Conservation (phyloP, 768 basidiomycete genomes). For the Leccinellum luteum region DNA sequence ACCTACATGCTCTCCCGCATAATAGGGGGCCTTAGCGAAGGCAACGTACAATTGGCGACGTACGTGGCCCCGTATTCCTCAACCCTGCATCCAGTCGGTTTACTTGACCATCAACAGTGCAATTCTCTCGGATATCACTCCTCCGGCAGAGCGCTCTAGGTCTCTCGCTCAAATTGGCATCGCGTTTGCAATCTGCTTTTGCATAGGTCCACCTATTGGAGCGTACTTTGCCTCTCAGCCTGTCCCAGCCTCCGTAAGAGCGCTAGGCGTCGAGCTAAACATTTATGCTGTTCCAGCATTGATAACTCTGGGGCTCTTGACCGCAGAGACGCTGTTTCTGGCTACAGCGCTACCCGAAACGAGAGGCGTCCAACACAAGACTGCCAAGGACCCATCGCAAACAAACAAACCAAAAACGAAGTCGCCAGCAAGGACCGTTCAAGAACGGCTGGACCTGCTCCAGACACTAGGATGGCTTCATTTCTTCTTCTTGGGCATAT, state of each 20-base stretch:
- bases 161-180: constrained; percentile 92
- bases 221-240: constrained; percentile 94
- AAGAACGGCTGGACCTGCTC: constrained; percentile 57
- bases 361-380: constrained; percentile 41
- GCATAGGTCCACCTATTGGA: constrained; percentile 89
- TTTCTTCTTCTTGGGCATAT: constrained; percentile 82
- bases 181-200: constrained; percentile 95
- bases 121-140: constrained; percentile 89
- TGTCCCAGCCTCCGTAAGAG: constrained; percentile 54
- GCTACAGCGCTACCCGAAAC: constrained; percentile 82
- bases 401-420: constrained; percentile 17
- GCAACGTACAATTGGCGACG: constrained; percentile 97
- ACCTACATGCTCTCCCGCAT: constrained; percentile 88
- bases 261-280: constrained; percentile 68
- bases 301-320: constrained; percentile 74
- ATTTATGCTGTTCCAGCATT: constrained; percentile 89
- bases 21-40: constrained; percentile 92
- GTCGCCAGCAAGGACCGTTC: constrained; percentile 21
- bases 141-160: constrained; percentile 74
- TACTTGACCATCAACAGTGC: constrained; percentile 51
- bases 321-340: constrained; percentile 79
- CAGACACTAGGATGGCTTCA: constrained; percentile 65
- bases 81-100: neutral
- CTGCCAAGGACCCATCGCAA: constrained; percentile 19
- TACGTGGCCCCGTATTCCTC: constrained; percentile 39